phyloP scores from a whole-genome alignment of 371 early-diverging fungal species.

The Mortierella sp. region DNA sequence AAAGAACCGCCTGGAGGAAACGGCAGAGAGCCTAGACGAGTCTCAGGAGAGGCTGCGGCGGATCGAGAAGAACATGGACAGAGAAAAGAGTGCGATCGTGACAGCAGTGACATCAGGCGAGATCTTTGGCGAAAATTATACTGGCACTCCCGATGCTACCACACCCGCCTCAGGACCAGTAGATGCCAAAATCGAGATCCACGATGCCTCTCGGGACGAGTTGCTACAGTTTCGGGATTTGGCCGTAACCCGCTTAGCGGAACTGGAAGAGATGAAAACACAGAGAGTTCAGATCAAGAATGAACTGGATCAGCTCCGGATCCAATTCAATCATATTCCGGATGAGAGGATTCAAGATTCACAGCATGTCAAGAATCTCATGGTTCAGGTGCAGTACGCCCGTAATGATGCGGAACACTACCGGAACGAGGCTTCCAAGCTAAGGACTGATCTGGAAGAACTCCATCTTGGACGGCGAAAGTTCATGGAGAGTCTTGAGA shows the following conservation, averaged over 20 bases:
- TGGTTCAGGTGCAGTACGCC: constrained; percentile 65
- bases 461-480: constrained; percentile 74
- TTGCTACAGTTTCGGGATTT: constrained; percentile 58
- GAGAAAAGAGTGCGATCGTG: constrained; percentile 43
- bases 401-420: constrained; percentile 62
- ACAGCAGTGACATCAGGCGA: constrained; percentile 45
- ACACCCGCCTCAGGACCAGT: constrained; percentile 23
- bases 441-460: constrained; percentile 73
- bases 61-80: constrained; percentile 29
- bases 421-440: constrained; percentile 61
- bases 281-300: constrained; percentile 60
- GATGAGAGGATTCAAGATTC: constrained; percentile 61
- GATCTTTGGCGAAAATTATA: constrained; percentile 51
- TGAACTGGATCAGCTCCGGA: constrained; percentile 62
- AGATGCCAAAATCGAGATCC: constrained; percentile 21
- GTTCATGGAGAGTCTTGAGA: constrained; percentile 58
- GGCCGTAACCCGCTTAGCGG: constrained; percentile 65
- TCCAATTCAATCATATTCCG: constrained; percentile 62
- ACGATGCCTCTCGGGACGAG: constrained; percentile 47
- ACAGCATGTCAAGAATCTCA: constrained; percentile 60
- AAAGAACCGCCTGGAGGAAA: constrained; percentile 33
- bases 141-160: constrained; percentile 18
- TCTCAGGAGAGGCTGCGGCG: constrained; percentile 37
- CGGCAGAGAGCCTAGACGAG: constrained; percentile 34
- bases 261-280: constrained; percentile 64